These are phyloP conservation scores for Penicillium simplicissimum DNA, from an alignment of 495 filamentous ascomycete genomes.

Conservation along the genomic window DNA sequence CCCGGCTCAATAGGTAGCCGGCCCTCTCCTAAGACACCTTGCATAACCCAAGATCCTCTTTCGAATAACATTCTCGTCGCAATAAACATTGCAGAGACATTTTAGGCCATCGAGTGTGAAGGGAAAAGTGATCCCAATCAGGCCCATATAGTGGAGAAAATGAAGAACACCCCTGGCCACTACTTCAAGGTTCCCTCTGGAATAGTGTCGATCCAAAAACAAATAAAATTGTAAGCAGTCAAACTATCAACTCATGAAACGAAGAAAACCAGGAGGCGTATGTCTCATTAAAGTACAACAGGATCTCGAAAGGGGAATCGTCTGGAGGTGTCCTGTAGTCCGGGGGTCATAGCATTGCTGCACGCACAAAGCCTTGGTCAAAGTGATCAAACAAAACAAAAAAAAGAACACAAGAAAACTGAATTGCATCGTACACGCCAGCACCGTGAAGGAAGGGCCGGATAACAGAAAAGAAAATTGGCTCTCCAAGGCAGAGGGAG, in stretches of 20 bases:
- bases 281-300: constrained; percentile 41
- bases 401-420: constrained; percentile 20
- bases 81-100: too few species aligned
- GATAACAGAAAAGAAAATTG: constrained; percentile 12
- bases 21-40: too few species aligned
- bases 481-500: constrained; percentile 13
- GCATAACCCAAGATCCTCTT: too few species aligned
- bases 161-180: background rate
- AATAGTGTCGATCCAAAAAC: constrained; percentile 1
- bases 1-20: too few species aligned
- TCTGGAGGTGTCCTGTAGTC: constrained; percentile 30
- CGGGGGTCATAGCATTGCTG: constrained; percentile 28
- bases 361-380: constrained; percentile 15
- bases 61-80: too few species aligned
- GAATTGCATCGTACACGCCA: constrained; percentile 30
- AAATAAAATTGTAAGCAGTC: constrained; percentile 19
- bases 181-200: background rate
- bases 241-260: constrained; percentile 36
- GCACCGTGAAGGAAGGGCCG: constrained; percentile 19
- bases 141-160: too few species aligned
- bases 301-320: constrained; percentile 26
- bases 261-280: constrained; percentile 27
- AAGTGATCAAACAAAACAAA: constrained; percentile 9
- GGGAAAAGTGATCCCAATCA: too few species aligned
- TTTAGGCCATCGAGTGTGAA: too few species aligned